These are phyloP conservation scores for Sarocladiaceae sp. DNA, from an alignment of 2,329 filamentous ascomycete genomes.

Conservation along the genomic window DNA sequence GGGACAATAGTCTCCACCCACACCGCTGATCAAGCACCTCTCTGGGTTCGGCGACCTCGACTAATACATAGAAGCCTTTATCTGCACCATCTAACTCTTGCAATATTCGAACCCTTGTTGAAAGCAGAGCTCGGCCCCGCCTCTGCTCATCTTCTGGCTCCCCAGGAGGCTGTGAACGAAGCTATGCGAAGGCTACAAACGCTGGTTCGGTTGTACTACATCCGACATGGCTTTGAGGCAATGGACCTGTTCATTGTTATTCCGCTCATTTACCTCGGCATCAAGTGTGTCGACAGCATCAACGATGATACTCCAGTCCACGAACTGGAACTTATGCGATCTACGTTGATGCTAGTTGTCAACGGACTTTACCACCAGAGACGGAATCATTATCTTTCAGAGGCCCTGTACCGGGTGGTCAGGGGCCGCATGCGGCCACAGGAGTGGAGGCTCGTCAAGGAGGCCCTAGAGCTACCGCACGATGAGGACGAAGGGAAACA, in stretches of 20 bases:
- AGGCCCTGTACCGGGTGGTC: conserved; percentile 26
- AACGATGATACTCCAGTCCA: not conserved
- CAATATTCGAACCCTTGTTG: conserved; percentile 20
- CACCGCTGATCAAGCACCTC: not conserved
- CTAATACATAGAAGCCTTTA: conserved; percentile 13
- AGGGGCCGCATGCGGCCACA: conserved; percentile 24
- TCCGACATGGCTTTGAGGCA: conserved; percentile 25
- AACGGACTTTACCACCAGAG: conserved; percentile 20
- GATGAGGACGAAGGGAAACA: conserved; percentile 15
- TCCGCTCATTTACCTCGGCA: conserved; percentile 24
- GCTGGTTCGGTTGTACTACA: conserved; percentile 22
- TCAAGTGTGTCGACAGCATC: conserved; percentile 21
- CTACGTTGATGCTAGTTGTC: conserved; percentile 26
- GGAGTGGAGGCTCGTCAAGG: conserved; percentile 17
- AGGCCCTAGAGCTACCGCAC: conserved; percentile 14
- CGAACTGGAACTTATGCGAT: conserved; percentile 21
- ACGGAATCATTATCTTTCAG: conserved; percentile 25
- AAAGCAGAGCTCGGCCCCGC: conserved; percentile 3
- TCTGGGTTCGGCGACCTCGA: not conserved
- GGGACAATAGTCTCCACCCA: not conserved
- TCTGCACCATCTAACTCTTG: conserved; percentile 19
- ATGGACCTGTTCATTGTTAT: conserved; percentile 17
- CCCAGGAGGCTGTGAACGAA: conserved; percentile 15
- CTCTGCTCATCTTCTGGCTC: not conserved
- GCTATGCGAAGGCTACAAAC: conserved; percentile 18